Conservation (phyloP, 345 rosid species). For the Salix purpurea region DNA sequence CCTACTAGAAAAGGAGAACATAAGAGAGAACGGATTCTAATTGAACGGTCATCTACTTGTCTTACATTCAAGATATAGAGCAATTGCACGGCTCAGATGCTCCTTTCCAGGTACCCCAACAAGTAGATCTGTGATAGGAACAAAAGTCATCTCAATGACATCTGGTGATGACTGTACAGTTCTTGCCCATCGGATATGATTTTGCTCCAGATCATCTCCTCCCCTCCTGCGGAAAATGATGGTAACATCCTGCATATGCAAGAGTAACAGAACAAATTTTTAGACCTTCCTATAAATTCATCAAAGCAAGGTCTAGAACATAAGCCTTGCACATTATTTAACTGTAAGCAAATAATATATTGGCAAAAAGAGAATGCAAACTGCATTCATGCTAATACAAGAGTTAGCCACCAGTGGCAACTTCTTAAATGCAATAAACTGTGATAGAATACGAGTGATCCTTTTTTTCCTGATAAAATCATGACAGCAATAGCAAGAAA, state of each 20-base stretch:
- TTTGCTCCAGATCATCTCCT: conserved; percentile 75
- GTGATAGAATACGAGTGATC: neutral
- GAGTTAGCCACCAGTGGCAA: neutral
- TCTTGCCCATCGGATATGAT: conserved; percentile 50
- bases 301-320: neutral
- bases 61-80: conserved; percentile 70
- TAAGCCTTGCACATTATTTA: neutral
- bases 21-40: neutral
- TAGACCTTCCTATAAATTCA: conserved; percentile 4
- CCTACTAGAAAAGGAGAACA: neutral
- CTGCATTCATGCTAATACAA: neutral
- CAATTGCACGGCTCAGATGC: conserved; percentile 56
- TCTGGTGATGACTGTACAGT: conserved; percentile 66
- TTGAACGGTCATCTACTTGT: conserved; percentile 1
- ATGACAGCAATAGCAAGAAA: neutral
- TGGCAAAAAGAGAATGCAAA: neutral
- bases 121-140: conserved; percentile 55
- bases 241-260: conserved; percentile 56
- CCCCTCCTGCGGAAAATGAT: conserved; percentile 73
- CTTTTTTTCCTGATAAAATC: neutral
- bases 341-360: neutral
- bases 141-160: conserved; percentile 65
- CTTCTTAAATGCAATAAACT: neutral
- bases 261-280: conserved; percentile 9
- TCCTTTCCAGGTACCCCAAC: conserved; percentile 60